Evolutionary conservation across 225 moss, liverwort and hornwort genomes (phyloP).

Genomic region (Sphagnum tenellum): DNA sequence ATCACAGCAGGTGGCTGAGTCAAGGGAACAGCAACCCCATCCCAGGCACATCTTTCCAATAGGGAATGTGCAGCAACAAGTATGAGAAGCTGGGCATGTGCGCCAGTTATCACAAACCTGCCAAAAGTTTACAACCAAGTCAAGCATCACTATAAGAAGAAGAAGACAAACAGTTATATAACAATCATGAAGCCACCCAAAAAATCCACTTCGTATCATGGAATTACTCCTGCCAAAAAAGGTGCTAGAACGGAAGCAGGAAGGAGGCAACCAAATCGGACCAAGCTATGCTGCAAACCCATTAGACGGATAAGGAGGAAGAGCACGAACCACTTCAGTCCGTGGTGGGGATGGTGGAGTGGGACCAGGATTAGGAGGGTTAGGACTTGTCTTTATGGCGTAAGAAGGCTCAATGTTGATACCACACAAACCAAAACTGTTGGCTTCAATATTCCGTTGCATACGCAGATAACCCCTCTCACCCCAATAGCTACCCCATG

Average conservation of each 20-base stretch:
- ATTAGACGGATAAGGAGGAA: too few species aligned
- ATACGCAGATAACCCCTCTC: constrained; percentile 73
- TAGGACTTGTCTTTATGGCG: constrained; percentile 56
- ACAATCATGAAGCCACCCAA: too few species aligned
- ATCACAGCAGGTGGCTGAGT: constrained; percentile 64
- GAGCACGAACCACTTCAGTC: constrained; percentile 32
- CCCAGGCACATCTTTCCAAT: constrained; percentile 53
- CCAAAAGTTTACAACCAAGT: too few species aligned
- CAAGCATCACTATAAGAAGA: too few species aligned
- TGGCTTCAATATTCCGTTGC: constrained; percentile 34
- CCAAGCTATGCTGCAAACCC: too few species aligned
- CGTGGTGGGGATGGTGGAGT: constrained; percentile 24
- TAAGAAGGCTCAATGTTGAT: constrained; percentile 75
- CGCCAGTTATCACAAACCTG: constrained; percentile 34
- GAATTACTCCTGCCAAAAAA: too few species aligned
- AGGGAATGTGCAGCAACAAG: constrained; percentile 45
- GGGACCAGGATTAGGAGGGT: constrained; percentile 38
- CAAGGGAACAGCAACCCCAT: constrained; percentile 66
- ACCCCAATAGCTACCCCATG: constrained; percentile 81
- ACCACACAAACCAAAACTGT: constrained; percentile 57
- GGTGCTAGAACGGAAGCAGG: too few species aligned
- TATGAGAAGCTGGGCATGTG: constrained; percentile 37
- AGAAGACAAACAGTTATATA: too few species aligned
- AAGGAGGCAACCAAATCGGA: too few species aligned
- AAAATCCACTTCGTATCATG: background rate